Percentiles rank a stretch among this genome's conserved stretches.
These are phyloP conservation scores for Neonectria sp. DNA, from an alignment of 2,329 filamentous ascomycete species.

Conservation along the genomic window DNA sequence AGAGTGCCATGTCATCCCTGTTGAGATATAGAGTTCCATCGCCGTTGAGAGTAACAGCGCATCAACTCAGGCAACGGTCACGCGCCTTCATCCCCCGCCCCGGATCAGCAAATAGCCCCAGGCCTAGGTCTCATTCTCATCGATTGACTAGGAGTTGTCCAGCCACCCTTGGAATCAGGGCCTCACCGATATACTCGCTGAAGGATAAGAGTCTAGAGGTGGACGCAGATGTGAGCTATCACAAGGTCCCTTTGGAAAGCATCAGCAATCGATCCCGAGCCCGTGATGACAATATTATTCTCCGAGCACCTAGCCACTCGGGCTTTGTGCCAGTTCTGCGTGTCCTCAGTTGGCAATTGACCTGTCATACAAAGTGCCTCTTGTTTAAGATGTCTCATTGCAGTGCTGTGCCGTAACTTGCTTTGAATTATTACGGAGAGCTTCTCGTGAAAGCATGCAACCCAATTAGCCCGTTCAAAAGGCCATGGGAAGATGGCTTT, in stretches of 20 bases:
- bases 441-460: background rate
- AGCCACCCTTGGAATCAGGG: slow-evolving; percentile 4
- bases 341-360: background rate
- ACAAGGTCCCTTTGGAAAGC: slow-evolving; percentile 5
- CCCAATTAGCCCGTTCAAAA: background rate
- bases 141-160: background rate
- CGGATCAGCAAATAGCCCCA: slow-evolving; percentile 11
- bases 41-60: background rate
- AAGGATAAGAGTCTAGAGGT: slow-evolving; percentile 1
- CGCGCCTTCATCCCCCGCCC: slow-evolving; percentile 6
- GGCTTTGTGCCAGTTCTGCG: background rate
- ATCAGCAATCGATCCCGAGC: background rate
- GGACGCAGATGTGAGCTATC: slow-evolving; percentile 12
- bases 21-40: background rate
- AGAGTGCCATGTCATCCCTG: background rate
- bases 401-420: background rate
- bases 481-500: background rate
- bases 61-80: slow-evolving; percentile 12
- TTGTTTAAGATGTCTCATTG: background rate
- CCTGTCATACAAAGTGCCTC: background rate
- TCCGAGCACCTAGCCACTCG: background rate
- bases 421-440: background rate
- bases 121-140: slow-evolving; percentile 5
- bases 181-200: slow-evolving; percentile 25
- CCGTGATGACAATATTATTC: background rate